phyloP scores from a whole-genome alignment of 495 filamentous ascomycete species.

The Talaromyces ruber region DNA sequence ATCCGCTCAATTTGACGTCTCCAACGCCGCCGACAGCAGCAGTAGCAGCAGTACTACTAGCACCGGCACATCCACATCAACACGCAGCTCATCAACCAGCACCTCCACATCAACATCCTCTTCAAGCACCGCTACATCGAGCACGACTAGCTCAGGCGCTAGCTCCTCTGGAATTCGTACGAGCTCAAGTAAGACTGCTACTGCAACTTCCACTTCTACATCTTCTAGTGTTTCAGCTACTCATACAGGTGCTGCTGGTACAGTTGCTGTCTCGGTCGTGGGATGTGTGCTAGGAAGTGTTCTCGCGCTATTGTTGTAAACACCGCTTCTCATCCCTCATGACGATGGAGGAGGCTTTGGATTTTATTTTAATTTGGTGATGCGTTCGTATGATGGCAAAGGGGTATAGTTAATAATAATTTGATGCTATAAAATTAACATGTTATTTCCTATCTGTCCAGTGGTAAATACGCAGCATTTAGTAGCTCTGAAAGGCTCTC shows the following conservation, averaged over 20 bases:
- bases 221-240: conserved; percentile 1
- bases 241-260: conserved; percentile 2
- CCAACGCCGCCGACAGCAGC: conserved; percentile 8
- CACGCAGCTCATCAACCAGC: neutral
- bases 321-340: neutral
- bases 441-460: no score
- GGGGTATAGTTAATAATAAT: neutral
- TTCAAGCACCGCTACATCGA: conserved; percentile 7
- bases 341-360: neutral
- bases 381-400: neutral
- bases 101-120: conserved; percentile 5
- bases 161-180: conserved; percentile 11
- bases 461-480: no score
- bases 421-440: no score
- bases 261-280: neutral
- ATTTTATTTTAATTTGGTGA: neutral
- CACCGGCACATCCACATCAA: conserved; percentile 9
- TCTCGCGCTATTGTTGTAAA: neutral
- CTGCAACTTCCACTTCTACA: neutral
- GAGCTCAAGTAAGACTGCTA: conserved; percentile 5
- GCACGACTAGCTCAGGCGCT: conserved; percentile 12
- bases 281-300: neutral
- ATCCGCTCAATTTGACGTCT: conserved; percentile 29
- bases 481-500: neutral
- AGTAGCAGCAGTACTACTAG: conserved; percentile 11